Evolutionary conservation across 768 basidiomycete genomes (phyloP), one percentile per base, ranked within the genome.

Genomic region (Chlorophyllum brunneum): DNA sequence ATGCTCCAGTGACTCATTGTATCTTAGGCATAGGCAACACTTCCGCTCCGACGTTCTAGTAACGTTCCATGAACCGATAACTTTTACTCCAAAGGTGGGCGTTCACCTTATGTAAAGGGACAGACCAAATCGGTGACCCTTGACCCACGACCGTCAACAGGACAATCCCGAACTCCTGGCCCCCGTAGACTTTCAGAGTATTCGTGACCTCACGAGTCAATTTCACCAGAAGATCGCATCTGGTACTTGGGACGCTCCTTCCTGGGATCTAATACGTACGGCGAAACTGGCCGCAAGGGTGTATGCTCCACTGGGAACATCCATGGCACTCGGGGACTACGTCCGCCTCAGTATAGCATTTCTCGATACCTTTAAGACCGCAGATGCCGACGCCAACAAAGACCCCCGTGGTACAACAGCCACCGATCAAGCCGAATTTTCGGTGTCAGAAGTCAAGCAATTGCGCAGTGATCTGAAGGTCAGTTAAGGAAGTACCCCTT

Each of bases 41-140:
- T 95, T 92, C 61, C 82, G 93, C 23, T 90, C 88, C 8, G 91
- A 94, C 59, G 90, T 94, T 15, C 68, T 95, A 42, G 87, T 95
- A 18, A 87, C 86, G 2, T 92, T 89, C 64, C 84, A 90, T 57
- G 72, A 78, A 13, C 86, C 88, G 0, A 73, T 88, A 62, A 75
- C 63, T 34, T 87, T 90, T 59, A 71, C 73, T 9, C 79, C 86
- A 20, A 80, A 84, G 74, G 88, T 81, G 54, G 50, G 55, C 20
- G 24, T 20, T 15, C 33, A 15, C 46, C 11, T 41, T 15, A 43
- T 33, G 51, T 43, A 37, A 26, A 46, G 24, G 4, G 36, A 16
- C 15, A 34, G n/a, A 16, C 41, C 16, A 13, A n/a, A n/a, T 24
- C 52, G 26, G n/a, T 18, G 4, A 37, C 24, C 22, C 22, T 24